These are phyloP conservation scores for Cutaneotrichosporon sp. DNA, from an alignment of 1,284 basidiomycete species.

Conservation along the genomic window DNA sequence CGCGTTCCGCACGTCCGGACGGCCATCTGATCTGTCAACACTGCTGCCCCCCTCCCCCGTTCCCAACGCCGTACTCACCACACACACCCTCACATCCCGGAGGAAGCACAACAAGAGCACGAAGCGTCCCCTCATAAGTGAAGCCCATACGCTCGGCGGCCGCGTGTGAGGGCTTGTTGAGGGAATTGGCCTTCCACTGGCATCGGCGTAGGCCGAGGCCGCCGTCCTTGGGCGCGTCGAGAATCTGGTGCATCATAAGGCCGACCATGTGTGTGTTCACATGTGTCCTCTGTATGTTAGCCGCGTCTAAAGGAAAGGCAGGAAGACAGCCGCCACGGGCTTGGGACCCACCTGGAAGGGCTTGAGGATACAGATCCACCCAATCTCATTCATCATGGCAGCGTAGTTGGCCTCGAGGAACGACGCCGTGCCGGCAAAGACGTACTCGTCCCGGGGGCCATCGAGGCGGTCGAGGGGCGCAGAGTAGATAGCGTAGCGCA, in stretches of 20 bases:
- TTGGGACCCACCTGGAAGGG: slow-evolving; percentile 33
- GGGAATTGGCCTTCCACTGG: slow-evolving; percentile 39
- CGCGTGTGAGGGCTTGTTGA: slow-evolving; percentile 28
- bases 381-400: slow-evolving; percentile 35
- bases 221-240: slow-evolving; percentile 30
- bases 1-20: slow-evolving; percentile 22
- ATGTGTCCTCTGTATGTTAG: slow-evolving; percentile 30
- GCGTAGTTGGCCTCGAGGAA: slow-evolving; percentile 26
- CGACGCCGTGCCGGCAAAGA: slow-evolving; percentile 35
- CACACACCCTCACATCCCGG: slow-evolving; percentile 27
- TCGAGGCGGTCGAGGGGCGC: slow-evolving; percentile 25
- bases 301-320: background rate
- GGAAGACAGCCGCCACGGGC: background rate
- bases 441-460: slow-evolving; percentile 24
- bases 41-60: no score
- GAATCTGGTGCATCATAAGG: slow-evolving; percentile 35
- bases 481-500: slow-evolving; percentile 33
- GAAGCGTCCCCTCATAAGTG: slow-evolving; percentile 29
- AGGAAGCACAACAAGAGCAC: slow-evolving; percentile 28
- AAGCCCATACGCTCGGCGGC: slow-evolving; percentile 36
- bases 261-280: slow-evolving; percentile 39
- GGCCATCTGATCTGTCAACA: slow-evolving; percentile 23
- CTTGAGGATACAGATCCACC: slow-evolving; percentile 35
- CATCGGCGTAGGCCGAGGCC: slow-evolving; percentile 37
- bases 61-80: slow-evolving; percentile 23